These are phyloP conservation scores for Lizonia empirigonia DNA, from an alignment of 2,329 filamentous ascomycete genomes.

Conservation along the genomic window DNA sequence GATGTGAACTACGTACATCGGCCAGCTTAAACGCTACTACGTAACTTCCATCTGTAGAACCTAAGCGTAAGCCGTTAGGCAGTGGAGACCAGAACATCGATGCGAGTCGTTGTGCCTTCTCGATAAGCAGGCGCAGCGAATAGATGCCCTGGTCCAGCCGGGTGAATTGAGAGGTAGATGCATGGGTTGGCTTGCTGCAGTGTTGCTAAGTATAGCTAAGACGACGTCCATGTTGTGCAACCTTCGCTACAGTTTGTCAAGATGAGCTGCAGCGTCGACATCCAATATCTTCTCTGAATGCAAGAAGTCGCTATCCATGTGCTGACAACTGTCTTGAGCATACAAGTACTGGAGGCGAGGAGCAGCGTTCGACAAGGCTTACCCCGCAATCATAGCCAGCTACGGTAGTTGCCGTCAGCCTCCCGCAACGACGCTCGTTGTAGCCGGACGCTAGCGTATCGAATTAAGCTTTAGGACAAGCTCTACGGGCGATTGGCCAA, in stretches of 20 bases:
- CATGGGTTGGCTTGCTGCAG: conserved; percentile 20
- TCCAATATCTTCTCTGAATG: neutral
- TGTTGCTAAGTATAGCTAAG: conserved; percentile 14
- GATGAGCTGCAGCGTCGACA: neutral
- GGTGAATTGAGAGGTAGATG: conserved; percentile 6
- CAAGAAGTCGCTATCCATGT: neutral
- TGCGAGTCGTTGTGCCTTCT: conserved; percentile 9
- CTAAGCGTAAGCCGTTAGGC: conserved; percentile 9
- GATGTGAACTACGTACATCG: conserved; percentile 23
- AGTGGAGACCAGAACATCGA: conserved; percentile 14
- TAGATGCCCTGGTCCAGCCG: conserved; percentile 8
- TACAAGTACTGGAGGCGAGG: neutral
- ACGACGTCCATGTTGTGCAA: neutral
- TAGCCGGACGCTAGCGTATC: conserved; percentile 21
- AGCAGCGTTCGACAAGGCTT: conserved; percentile 9
- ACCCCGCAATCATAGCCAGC: conserved; percentile 31
- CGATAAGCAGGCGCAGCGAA: conserved; percentile 18
- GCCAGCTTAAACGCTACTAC: conserved; percentile 13
- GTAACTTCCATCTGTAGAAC: conserved; percentile 28
- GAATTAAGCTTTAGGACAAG: conserved; percentile 37
- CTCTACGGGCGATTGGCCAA: conserved; percentile 30
- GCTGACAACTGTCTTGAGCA: neutral
- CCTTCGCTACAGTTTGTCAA: neutral
- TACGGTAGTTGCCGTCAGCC: conserved; percentile 39
- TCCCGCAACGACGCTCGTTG: conserved; percentile 17